These are phyloP conservation scores for Syncephalastrum sp. DNA, from an alignment of 371 early-diverging fungal genomes.

Conservation along the genomic window DNA sequence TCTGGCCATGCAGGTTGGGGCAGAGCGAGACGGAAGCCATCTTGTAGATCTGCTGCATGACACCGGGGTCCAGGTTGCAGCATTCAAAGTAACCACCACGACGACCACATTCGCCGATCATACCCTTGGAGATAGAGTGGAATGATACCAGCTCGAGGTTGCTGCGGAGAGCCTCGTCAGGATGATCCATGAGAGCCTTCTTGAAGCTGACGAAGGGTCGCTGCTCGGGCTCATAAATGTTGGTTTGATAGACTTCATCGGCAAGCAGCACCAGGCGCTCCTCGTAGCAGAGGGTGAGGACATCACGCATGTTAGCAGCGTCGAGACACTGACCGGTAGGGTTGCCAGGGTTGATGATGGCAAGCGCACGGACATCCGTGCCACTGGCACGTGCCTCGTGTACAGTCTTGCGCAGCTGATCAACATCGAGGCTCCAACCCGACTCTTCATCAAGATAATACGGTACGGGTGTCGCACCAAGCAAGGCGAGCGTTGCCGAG, in stretches of 20 bases:
- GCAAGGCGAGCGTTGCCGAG: slow-evolving; percentile 89
- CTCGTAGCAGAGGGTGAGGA: slow-evolving; percentile 83
- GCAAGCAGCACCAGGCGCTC: slow-evolving; percentile 87
- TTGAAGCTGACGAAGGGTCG: slow-evolving; percentile 95
- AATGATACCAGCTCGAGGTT: slow-evolving; percentile 89
- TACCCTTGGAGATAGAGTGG: slow-evolving; percentile 96
- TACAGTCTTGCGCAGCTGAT: slow-evolving; percentile 63
- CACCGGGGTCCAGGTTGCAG: slow-evolving; percentile 70
- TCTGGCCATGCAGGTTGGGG: slow-evolving; percentile 84
- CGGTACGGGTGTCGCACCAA: slow-evolving; percentile 81
- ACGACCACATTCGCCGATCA: slow-evolving; percentile 98
- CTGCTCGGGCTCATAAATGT: slow-evolving; percentile 77
- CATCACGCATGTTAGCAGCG: slow-evolving; percentile 81
- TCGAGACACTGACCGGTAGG: slow-evolving; percentile 93
- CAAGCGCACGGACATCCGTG: slow-evolving; percentile 88
- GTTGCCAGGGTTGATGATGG: slow-evolving; percentile 98
- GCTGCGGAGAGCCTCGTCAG: slow-evolving; percentile 57
- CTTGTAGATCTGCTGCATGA: slow-evolving; percentile 89
- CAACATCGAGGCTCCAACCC: slow-evolving; percentile 78
- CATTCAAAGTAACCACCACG: slow-evolving; percentile 98
- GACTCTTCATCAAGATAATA: slow-evolving; percentile 89
- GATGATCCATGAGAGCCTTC: slow-evolving; percentile 70
- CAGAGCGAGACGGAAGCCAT: slow-evolving; percentile 91
- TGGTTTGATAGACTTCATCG: slow-evolving; percentile 98
- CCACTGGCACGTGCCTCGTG: slow-evolving; percentile 69